Percentiles rank a stretch among this genome's conserved stretches.
phyloP scores from a whole-genome alignment of 495 filamentous ascomycete species.

The Hypoxylon lienhwacheense region DNA sequence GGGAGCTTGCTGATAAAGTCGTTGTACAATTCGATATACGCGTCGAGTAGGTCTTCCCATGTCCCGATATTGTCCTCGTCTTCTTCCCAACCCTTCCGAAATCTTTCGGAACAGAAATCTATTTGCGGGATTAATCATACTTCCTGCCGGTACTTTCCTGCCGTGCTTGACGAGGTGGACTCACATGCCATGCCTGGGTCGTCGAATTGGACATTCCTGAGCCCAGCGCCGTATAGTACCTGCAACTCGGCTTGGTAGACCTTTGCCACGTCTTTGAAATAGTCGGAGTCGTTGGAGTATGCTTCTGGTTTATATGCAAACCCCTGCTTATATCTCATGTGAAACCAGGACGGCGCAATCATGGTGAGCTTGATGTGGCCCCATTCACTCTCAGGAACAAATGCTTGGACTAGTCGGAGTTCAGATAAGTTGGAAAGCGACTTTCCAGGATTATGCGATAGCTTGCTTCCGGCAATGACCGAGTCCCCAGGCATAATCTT shows the following conservation, averaged over 20 bases:
- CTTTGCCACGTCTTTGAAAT: slow-evolving; percentile 73
- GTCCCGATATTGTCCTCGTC: slow-evolving; percentile 58
- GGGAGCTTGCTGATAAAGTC: slow-evolving; percentile 65
- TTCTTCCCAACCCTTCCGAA: slow-evolving; percentile 67
- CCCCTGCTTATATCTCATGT: slow-evolving; percentile 71
- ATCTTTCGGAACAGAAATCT: slow-evolving; percentile 80
- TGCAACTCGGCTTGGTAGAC: slow-evolving; percentile 67
- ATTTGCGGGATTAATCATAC: background rate
- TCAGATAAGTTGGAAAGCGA: slow-evolving; percentile 70
- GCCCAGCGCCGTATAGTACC: slow-evolving; percentile 68
- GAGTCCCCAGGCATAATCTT: slow-evolving; percentile 74
- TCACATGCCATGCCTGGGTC: slow-evolving; percentile 76
- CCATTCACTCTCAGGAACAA: slow-evolving; percentile 60
- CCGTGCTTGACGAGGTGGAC: slow-evolving; percentile 24
- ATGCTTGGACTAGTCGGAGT: slow-evolving; percentile 64
- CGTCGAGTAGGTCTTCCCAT: slow-evolving; percentile 66
- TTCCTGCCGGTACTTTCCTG: background rate
- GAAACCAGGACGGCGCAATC: slow-evolving; percentile 71
- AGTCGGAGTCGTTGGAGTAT: slow-evolving; percentile 67
- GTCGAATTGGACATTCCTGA: slow-evolving; percentile 73
- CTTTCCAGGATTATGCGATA: slow-evolving; percentile 64
- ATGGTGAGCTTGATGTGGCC: slow-evolving; percentile 72
- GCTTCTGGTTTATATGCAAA: slow-evolving; percentile 66
- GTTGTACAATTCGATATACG: slow-evolving; percentile 78
- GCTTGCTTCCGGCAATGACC: slow-evolving; percentile 72